Conservation (phyloP, 352 stramenopile genomes). For the Elongisporangium undulatum region DNA sequence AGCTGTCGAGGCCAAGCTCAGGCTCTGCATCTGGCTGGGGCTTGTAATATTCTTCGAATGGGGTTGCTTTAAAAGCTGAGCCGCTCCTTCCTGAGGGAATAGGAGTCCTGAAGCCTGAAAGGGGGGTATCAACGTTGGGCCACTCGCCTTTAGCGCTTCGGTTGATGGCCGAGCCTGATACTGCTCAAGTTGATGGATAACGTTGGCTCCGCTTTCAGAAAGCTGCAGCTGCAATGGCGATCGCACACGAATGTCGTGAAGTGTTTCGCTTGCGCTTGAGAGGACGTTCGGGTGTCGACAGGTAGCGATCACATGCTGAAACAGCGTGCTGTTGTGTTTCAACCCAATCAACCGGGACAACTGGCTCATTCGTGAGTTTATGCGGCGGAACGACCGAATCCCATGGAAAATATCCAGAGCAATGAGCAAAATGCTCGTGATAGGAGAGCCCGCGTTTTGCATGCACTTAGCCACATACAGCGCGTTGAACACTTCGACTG, state of each 20-base stretch:
- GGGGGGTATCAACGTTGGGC: too few species aligned
- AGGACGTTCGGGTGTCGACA: neutral
- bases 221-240: neutral
- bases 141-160: too few species aligned
- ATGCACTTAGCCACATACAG: slow-evolving; percentile 34
- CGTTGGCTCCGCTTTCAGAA: neutral
- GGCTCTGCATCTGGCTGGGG: neutral
- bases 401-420: neutral
- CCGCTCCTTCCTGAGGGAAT: neutral
- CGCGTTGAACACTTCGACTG: slow-evolving; percentile 33
- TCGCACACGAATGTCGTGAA: neutral
- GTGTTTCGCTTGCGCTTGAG: neutral
- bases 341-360: neutral
- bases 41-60: neutral
- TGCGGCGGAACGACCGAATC: neutral
- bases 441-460: slow-evolving; percentile 4
- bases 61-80: neutral
- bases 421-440: neutral
- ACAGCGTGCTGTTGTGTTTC: neutral
- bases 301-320: neutral
- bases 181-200: neutral
- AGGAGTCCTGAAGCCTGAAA: too few species aligned
- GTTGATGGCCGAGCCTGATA: neutral
- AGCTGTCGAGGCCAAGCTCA: neutral
- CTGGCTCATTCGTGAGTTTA: neutral